Percentiles rank a stretch among this genome's conserved stretches.
phyloP scores from a whole-genome alignment of 2,329 filamentous ascomycete species.

The Paecilomyces variotii region DNA sequence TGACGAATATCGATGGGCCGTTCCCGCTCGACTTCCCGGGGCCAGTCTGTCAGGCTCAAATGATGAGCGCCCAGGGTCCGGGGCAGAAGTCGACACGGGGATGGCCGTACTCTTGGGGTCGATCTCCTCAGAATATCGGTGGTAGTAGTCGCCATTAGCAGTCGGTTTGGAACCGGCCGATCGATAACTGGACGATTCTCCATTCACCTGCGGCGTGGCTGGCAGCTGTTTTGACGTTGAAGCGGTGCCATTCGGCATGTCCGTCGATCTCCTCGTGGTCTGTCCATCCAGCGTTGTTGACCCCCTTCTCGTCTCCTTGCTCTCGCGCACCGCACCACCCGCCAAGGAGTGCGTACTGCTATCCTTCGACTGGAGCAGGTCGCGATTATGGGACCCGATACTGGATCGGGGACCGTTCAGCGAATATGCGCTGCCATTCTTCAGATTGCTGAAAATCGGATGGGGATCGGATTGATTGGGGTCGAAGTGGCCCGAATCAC shows the following conservation, averaged over 20 bases:
- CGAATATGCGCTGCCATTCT: slow-evolving; percentile 52
- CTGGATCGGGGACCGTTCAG: slow-evolving; percentile 49
- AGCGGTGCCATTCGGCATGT: slow-evolving; percentile 18
- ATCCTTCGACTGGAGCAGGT: slow-evolving; percentile 32
- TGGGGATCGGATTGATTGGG: slow-evolving; percentile 27
- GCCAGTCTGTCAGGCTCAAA: slow-evolving; percentile 23
- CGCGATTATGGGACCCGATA: slow-evolving; percentile 35
- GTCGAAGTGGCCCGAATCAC: slow-evolving; percentile 33
- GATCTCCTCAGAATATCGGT: slow-evolving; percentile 24
- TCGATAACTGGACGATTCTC: slow-evolving; percentile 17
- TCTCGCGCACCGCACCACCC: slow-evolving; percentile 26
- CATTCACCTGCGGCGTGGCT: slow-evolving; percentile 20
- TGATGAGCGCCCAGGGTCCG: slow-evolving; percentile 22
- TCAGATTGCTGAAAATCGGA: slow-evolving; percentile 28
- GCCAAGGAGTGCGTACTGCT: slow-evolving; percentile 43
- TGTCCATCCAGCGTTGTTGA: slow-evolving; percentile 20
- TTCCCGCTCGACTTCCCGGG: slow-evolving; percentile 15
- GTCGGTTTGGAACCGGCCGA: slow-evolving; percentile 1
- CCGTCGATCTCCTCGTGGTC: slow-evolving; percentile 18
- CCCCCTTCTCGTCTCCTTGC: slow-evolving; percentile 20
- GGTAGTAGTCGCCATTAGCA: slow-evolving; percentile 13
- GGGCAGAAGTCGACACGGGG: slow-evolving; percentile 25
- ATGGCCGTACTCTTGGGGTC: slow-evolving; percentile 20
- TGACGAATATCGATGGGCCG: slow-evolving; percentile 31
- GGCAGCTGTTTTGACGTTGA: slow-evolving; percentile 9